Evolutionary conservation across 2,329 filamentous ascomycete species (phyloP), one percentile per base, ranked within the genome.

Genomic region (Beauveria sp.): DNA sequence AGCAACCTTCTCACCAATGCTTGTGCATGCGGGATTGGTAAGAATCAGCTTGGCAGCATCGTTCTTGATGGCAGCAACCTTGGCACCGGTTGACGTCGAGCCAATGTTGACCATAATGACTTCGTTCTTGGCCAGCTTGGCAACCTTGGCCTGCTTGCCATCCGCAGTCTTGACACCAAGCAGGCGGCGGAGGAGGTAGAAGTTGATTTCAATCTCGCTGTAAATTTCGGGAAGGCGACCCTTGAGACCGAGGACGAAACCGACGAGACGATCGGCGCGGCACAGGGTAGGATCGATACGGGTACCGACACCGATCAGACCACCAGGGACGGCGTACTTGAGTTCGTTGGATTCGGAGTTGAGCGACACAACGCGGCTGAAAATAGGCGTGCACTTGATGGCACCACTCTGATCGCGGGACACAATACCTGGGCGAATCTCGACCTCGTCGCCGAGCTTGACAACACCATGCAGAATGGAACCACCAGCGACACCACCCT

Each of bases 31-130:
- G 50, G 93, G 93, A 73, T 87, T 93, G 64, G 93, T 98, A 69
- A 99, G 81, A 63, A 91, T 88, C 67, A 99, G 84, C 81, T 97
- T 97, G 62, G 95, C 95, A 62, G 93, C 93, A 84, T 99, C 95
- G 72, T 93, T 93, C 85, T 95, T 97, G 73, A 98, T 96, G 70
- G 91, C 93, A 63, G 95, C 86, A 59, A 99, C 91, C 86, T 98
- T 99, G 68, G 95, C 95, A 77, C 95, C 95, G 16, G 93, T 97
- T 52, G 95, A 96, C 10, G 93, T 98, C 43, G 91, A 96, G 65
- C 95, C 95, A 73, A 99, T 99, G 82, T 99, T 99, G 67, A 99
- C 95, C 95, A 99, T 98, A 77, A 99, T 88, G 71, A 98, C 92
- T 77, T 99, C 95, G 79, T 96, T 97, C 87, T 98, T 99, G 62